Evolutionary conservation across 345 rosid species (phyloP).

Genomic region (Noccaea bulbosa): DNA sequence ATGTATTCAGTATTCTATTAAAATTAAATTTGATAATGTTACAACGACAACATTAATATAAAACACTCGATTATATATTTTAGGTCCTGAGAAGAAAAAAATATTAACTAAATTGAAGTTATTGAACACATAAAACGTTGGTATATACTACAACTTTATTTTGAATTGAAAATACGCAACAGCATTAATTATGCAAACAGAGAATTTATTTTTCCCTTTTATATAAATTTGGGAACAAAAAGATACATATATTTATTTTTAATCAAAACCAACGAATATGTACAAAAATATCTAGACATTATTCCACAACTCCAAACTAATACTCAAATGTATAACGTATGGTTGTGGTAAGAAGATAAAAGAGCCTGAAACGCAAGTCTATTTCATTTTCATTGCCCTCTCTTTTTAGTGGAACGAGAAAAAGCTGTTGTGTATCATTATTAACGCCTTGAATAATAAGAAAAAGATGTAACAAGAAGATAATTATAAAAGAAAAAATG

Average conservation of each 20-base stretch:
- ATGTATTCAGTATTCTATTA: not conserved
- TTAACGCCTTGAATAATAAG: conserved; percentile 46
- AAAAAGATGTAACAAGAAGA: not conserved
- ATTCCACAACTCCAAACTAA: conserved; percentile 26
- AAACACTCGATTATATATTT: not conserved
- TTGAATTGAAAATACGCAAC: not conserved
- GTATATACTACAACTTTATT: not conserved
- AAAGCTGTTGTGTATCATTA: conserved; percentile 55
- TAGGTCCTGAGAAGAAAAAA: not conserved
- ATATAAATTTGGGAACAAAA: not conserved
- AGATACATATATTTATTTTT: not conserved
- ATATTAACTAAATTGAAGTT: conserved; percentile 2
- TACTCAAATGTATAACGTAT: conserved; percentile 40
- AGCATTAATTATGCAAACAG: not conserved
- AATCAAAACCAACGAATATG: conserved; percentile 15
- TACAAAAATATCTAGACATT: conserved; percentile 32
- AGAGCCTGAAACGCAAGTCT: conserved; percentile 34
- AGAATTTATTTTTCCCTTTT: not conserved
- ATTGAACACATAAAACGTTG: not conserved
- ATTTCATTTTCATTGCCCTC: conserved; percentile 37
- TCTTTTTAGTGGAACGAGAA: conserved; percentile 48
- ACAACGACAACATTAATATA: not conserved
- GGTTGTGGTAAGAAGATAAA: conserved; percentile 40
- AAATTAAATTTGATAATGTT: not conserved
- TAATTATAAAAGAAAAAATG: not conserved